Base-by-base conservation (phyloP, 148 eudicot genomes). In the Nyssa sinensis region DNA sequence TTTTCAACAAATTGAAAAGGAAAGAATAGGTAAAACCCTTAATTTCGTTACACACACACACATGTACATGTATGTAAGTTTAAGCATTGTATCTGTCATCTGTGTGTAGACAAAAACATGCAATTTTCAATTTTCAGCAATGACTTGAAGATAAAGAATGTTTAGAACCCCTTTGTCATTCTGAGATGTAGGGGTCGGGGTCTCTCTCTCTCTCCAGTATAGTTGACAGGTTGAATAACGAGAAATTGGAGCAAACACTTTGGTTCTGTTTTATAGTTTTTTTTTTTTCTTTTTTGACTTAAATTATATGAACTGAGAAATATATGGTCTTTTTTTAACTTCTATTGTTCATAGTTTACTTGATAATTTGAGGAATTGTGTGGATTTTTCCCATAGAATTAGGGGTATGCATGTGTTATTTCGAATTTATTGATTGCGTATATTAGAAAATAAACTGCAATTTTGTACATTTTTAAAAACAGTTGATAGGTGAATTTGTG, bases 401-500 rank as follows among this genome's bases (percentile, higher is more conserved):
- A 4, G 59, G 25, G 59, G 31, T 30, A 16, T 66, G 24, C 23
- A 3, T 67, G 33, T 34, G 53, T 27, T 1, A 19, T 35, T 34
- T 51, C 67, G 5, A 39, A 5, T 59, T 32, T 41, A 47, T 72
- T 65, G 30, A 27, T 37, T 71, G 32, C 5, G 19, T 41, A 1
- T 49, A 13, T 17, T 28, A 25, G 67, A 4, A 34, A 12, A 13
- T 13, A 64, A 65, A 32, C 57, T 63, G 39, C 37, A 72, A 16
- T 47, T 55, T 7, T 73, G 60, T 64, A 27, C 62, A 64, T 13
- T 29, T 55, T 49, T 61, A 44, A 17, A 27, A 79, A 78, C 91
- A 95, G 98, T 73, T 92, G 75, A 81, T 95, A 61, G 87, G 83
- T 73, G 91, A 88, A 32, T 92, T 95, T 81, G 84, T 82, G 72